Evolutionary conservation across 2,329 filamentous ascomycete species (phyloP).

Genomic region (Basipetospora chlamydospora): DNA sequence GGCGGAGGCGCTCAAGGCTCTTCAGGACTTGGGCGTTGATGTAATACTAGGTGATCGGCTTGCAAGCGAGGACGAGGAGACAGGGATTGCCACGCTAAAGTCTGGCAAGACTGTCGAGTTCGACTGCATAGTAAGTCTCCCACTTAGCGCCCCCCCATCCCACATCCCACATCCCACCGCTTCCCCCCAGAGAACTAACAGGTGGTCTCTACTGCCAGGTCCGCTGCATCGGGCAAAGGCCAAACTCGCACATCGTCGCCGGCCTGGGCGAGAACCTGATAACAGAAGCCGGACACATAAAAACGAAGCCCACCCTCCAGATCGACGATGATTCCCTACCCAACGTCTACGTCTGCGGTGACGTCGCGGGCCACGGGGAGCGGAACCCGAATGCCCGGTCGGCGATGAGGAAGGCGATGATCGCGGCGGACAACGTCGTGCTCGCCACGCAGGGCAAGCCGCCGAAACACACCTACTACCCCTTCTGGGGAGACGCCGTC

Average conservation of each 20-base stretch:
- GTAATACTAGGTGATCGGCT: conserved; percentile 37
- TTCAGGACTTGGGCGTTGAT: conserved; percentile 31
- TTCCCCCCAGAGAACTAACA: conserved; percentile 1
- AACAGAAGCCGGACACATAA: conserved; percentile 32
- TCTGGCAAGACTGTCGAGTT: conserved; percentile 30
- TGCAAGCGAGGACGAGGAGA: conserved; percentile 19
- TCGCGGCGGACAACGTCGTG: conserved; percentile 41
- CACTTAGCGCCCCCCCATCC: not conserved
- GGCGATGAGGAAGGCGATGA: conserved; percentile 34
- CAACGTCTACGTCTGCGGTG: conserved; percentile 48
- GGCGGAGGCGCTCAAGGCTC: conserved; percentile 21
- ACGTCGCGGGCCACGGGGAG: conserved; percentile 39
- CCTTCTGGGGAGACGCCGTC: conserved; percentile 29
- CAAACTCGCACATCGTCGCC: conserved; percentile 34
- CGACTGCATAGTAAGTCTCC: conserved; percentile 30
- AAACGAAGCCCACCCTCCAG: conserved; percentile 42
- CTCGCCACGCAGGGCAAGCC: conserved; percentile 25
- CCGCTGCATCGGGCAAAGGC: conserved; percentile 43
- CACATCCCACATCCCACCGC: too few species aligned
- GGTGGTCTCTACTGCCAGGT: conserved; percentile 29
- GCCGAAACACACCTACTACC: conserved; percentile 23
- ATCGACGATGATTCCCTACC: conserved; percentile 30
- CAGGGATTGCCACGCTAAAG: conserved; percentile 25
- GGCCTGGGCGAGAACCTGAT: conserved; percentile 27
- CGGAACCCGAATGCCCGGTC: conserved; percentile 40